Base-by-base conservation (phyloP, 176 grass and related monocot genomes). In the Paspalum vaginatum region DNA sequence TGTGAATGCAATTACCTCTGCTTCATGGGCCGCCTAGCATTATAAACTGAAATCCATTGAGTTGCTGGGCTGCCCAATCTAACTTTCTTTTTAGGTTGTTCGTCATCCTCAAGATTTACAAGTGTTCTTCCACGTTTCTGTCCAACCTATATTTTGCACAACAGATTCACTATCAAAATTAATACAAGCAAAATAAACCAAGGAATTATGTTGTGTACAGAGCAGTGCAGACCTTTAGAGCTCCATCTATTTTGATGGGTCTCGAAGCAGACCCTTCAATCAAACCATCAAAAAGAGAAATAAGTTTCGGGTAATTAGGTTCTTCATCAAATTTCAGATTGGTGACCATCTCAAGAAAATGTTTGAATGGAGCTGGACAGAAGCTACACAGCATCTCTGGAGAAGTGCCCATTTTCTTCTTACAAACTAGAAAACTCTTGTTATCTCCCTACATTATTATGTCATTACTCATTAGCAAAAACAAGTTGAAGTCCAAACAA, bases 1-100 rank as follows among this genome's bases (percentile, higher is more conserved):
- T 78, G 59, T 49, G 47, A 66, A 66, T 11, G 64, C 11, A 70
- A 48, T 65, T 87, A 97, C 91, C 94, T 91, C 62, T 97, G 94
- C 70, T 97, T 97, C 94, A 97, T 97, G 46, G 91, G 91, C 16
- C 78, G 78, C 46, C 91, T 87, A 89, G 86, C 84, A 89, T 91
- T 93, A 79, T 97, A 97, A 80, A 93, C 91, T 63, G 94, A 97
- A 80, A 97, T 89, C 94, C 94, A 97, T 81, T 97, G 94, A 64
- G 86, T 75, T 44, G 91, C 91, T 73, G 91, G 91, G 74, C 57
- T 89, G 52, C 94, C 91, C 60, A 85, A 85, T 22, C 94, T 78
- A 41, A 93, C 65, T 83, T 93, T 97, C 78, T 97, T 97, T 86
- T 85, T 97, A 24, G 86, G 88, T n/a, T 91, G 94, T 64, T 93